These are phyloP conservation scores for Primulina tabacum DNA, from an alignment of 257 asterid species.

Conservation along the genomic window DNA sequence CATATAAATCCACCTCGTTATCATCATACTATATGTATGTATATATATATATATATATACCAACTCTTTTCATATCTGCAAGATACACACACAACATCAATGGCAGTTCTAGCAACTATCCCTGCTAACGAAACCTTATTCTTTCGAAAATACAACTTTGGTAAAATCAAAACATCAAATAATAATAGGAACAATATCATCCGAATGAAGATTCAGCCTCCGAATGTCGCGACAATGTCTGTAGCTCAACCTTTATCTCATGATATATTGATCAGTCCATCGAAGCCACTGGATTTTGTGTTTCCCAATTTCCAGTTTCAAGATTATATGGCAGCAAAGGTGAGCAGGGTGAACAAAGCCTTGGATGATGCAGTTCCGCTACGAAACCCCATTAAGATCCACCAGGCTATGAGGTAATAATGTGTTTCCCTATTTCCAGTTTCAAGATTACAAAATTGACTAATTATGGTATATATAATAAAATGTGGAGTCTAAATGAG, in stretches of 20 bases:
- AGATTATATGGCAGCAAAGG: slow-evolving; percentile 33
- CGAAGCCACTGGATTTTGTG: slow-evolving; percentile 9
- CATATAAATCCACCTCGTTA: neutral
- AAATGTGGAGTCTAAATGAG: too few species aligned
- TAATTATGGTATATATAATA: too few species aligned
- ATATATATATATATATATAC: too few species aligned
- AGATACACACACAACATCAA: neutral
- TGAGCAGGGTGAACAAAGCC: slow-evolving; percentile 33
- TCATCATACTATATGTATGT: neutral
- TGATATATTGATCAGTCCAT: slow-evolving; percentile 6
- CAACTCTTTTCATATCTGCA: too few species aligned
- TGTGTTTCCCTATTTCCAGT: too few species aligned
- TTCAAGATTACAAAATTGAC: too few species aligned
- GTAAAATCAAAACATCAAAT: neutral
- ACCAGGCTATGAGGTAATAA: slow-evolving; percentile 41
- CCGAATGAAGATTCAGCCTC: slow-evolving; percentile 20
- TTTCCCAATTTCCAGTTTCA: slow-evolving; percentile 31
- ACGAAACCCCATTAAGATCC: slow-evolving; percentile 32
- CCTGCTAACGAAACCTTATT: slow-evolving; percentile 23
- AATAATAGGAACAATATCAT: neutral
- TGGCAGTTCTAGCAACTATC: slow-evolving; percentile 27
- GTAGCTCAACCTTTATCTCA: neutral
- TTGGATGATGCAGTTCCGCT: slow-evolving; percentile 38
- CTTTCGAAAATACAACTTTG: slow-evolving; percentile 6
- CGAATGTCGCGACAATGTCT: slow-evolving; percentile 8